Conservation (phyloP, 1,284 basidiomycete genomes). For the Cryptococcus wingfieldii region DNA sequence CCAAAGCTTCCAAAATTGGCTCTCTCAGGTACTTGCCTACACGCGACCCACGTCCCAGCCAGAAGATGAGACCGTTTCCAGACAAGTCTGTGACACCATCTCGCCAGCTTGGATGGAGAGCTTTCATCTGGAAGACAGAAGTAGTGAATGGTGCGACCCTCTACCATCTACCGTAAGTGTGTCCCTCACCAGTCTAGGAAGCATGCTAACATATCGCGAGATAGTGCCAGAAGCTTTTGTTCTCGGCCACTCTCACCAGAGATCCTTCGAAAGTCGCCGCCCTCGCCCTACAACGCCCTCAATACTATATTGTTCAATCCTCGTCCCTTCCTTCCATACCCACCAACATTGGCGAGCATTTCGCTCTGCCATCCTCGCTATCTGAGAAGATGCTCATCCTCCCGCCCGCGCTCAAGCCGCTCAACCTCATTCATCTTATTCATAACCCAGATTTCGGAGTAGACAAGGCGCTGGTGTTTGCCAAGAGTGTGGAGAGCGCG, state of each 20-base stretch:
- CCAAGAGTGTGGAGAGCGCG: slow-evolving; percentile 90
- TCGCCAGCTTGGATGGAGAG: slow-evolving; percentile 49
- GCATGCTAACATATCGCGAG: slow-evolving; percentile 18
- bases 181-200: not conserved
- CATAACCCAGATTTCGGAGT: slow-evolving; percentile 47
- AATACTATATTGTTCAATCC: slow-evolving; percentile 79
- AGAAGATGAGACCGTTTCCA: slow-evolving; percentile 7
- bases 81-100: slow-evolving; percentile 48
- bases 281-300: slow-evolving; percentile 71
- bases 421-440: slow-evolving; percentile 82
- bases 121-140: slow-evolving; percentile 26
- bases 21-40: slow-evolving; percentile 70
- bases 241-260: slow-evolving; percentile 91
- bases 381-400: slow-evolving; percentile 81
- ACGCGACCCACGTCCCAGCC: slow-evolving; percentile 54
- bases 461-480: slow-evolving; percentile 75
- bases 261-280: slow-evolving; percentile 89
- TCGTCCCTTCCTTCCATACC: slow-evolving; percentile 26
- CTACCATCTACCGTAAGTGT: slow-evolving; percentile 6
- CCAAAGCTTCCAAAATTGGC: slow-evolving; percentile 95
- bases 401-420: slow-evolving; percentile 75
- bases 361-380: slow-evolving; percentile 74
- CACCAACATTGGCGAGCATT: slow-evolving; percentile 56
- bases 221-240: slow-evolving; percentile 91
- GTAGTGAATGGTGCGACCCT: slow-evolving; percentile 17